A percentile compares a stretch with the other conserved stretches of the same genome.
These are phyloP conservation scores for Lumnitzera littorea DNA, from an alignment of 345 rosid species.

Conservation along the genomic window DNA sequence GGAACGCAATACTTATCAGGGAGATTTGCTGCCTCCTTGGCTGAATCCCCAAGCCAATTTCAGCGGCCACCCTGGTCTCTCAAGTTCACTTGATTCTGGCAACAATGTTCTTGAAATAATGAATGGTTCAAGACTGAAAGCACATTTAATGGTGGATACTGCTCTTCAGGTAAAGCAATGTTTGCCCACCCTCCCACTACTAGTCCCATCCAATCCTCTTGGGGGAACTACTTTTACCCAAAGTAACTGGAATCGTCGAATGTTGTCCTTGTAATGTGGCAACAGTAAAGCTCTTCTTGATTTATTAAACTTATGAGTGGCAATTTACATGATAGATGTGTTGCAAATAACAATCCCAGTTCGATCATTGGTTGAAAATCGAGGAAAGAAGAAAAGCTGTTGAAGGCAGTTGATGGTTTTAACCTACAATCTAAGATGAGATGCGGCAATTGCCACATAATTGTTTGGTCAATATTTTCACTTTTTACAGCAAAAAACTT, in stretches of 20 bases:
- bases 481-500: too few relatives aligned
- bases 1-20: conserved; percentile 30
- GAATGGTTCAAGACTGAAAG: conserved; percentile 56
- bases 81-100: conserved; percentile 50
- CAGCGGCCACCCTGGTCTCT: conserved; percentile 18
- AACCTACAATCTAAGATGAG: too few relatives aligned
- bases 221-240: background rate
- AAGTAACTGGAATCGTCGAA: background rate
- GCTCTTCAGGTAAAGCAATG: conserved; percentile 59
- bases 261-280: background rate
- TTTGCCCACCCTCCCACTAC: background rate
- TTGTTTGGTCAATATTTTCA: too few relatives aligned
- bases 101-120: conserved; percentile 64
- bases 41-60: conserved; percentile 25
- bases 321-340: too few relatives aligned
- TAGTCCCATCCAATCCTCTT: too few relatives aligned
- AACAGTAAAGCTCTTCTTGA: too few relatives aligned
- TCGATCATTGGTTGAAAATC: too few relatives aligned
- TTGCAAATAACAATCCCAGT: too few relatives aligned
- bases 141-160: conserved; percentile 75
- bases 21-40: conserved; percentile 30
- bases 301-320: too few relatives aligned
- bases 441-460: too few relatives aligned
- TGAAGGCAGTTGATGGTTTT: too few relatives aligned
- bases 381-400: too few relatives aligned